These are phyloP conservation scores for Microdochium trichocladiopsis DNA, from an alignment of 2,329 filamentous ascomycete species.

Conservation along the genomic window DNA sequence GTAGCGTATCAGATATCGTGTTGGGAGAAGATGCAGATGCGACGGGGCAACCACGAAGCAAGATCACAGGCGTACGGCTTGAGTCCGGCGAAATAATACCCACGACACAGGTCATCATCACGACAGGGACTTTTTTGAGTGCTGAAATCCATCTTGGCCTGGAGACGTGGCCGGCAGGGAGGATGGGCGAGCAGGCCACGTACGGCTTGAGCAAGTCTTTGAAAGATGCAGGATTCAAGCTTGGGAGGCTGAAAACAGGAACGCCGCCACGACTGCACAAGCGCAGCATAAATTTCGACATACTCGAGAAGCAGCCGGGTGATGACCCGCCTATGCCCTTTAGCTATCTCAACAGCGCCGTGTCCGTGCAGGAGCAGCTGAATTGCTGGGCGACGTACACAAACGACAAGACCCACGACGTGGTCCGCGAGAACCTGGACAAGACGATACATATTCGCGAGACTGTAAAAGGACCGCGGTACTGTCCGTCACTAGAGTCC, in stretches of 20 bases:
- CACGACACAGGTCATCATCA: conserved; percentile 81
- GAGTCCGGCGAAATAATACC: conserved; percentile 81
- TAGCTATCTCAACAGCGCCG: conserved; percentile 76
- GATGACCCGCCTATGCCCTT: conserved; percentile 86
- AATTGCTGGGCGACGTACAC: conserved; percentile 85
- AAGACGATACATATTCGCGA: conserved; percentile 96
- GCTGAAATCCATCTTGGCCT: conserved; percentile 96
- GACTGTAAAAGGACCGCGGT: conserved; percentile 86
- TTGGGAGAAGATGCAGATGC: conserved; percentile 47
- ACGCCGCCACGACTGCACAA: conserved; percentile 84
- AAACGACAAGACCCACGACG: conserved; percentile 72
- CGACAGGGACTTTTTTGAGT: conserved; percentile 90
- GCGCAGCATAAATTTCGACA: conserved; percentile 71
- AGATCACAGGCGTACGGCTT: conserved; percentile 76
- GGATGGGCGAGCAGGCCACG: conserved; percentile 90
- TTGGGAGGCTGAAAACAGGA: conserved; percentile 90
- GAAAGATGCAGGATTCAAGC: conserved; percentile 76
- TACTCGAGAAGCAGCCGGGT: conserved; percentile 66
- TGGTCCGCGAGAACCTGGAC: conserved; percentile 84
- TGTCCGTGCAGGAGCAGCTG: conserved; percentile 75
- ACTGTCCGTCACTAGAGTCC: conserved; percentile 91
- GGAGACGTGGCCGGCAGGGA: conserved; percentile 75
- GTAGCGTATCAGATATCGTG: conserved; percentile 89
- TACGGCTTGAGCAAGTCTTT: conserved; percentile 89
- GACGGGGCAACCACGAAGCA: conserved; percentile 48